Conservation (phyloP, 306 rosid genomes). For the Inga laurina region DNA sequence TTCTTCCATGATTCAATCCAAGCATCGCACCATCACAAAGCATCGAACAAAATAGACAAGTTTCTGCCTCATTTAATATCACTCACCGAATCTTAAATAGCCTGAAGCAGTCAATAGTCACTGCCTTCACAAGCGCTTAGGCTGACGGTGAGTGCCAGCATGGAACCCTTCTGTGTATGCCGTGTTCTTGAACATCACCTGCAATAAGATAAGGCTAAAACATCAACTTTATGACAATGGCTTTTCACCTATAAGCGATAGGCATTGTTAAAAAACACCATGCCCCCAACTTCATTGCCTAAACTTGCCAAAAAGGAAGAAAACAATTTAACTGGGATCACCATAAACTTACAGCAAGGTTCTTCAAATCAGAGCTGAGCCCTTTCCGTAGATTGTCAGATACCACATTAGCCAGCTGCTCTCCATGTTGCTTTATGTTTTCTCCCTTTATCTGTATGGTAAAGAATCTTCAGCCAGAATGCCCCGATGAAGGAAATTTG, state of each 20-base stretch:
- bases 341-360: conserved; percentile 70
- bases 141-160: conserved; percentile 59
- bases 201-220: conserved; percentile 31
- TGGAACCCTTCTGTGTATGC: conserved; percentile 95
- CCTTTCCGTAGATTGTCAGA: conserved; percentile 57
- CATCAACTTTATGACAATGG: conserved; percentile 8
- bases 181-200: conserved; percentile 75
- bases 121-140: conserved; percentile 40
- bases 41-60: conserved; percentile 15
- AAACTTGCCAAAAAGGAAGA: neutral
- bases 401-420: conserved; percentile 56
- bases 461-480: conserved; percentile 20
- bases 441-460: conserved; percentile 67
- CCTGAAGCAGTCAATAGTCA: neutral
- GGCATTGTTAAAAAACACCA: neutral
- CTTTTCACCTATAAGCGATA: neutral
- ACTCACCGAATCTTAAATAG: conserved; percentile 8
- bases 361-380: conserved; percentile 70
- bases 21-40: conserved; percentile 13
- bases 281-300: conserved; percentile 5
- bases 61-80: neutral
- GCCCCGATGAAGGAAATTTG: neutral
- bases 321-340: neutral
- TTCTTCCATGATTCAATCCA: conserved; percentile 18
- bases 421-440: conserved; percentile 63